Conservation (phyloP, 2,329 filamentous ascomycete genomes). For the Zymoseptoria passerinii region DNA sequence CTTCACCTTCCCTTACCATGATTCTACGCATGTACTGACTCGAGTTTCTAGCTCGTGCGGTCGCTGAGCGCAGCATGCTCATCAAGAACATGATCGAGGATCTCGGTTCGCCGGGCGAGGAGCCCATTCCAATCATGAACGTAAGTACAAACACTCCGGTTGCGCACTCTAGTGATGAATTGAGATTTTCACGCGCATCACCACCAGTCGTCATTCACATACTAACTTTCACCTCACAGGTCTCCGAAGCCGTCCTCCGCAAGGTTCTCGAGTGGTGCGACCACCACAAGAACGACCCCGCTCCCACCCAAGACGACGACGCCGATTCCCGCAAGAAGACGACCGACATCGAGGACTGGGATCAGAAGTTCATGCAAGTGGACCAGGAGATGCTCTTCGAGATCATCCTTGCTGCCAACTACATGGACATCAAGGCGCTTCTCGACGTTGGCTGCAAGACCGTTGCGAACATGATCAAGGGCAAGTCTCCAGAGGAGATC, state of each 20-base stretch:
- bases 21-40: slow-evolving; percentile 11
- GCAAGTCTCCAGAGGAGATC: slow-evolving; percentile 98
- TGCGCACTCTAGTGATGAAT: background rate
- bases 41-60: slow-evolving; percentile 55
- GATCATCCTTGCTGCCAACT: slow-evolving; percentile 97
- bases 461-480: slow-evolving; percentile 99
- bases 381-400: slow-evolving; percentile 99
- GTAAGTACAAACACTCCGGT: slow-evolving; percentile 27
- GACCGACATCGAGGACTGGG: slow-evolving; percentile 98
- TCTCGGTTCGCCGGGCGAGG: slow-evolving; percentile 55
- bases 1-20: slow-evolving; percentile 1
- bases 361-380: slow-evolving; percentile 99
- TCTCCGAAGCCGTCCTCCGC: slow-evolving; percentile 85
- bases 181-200: background rate
- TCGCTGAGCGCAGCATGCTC: slow-evolving; percentile 84
- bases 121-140: slow-evolving; percentile 83
- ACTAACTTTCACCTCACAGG: slow-evolving; percentile 37
- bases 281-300: slow-evolving; percentile 84
- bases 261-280: slow-evolving; percentile 99
- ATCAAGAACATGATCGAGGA: slow-evolving; percentile 99
- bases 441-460: slow-evolving; percentile 99
- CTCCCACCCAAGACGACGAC: slow-evolving; percentile 76
- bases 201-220: background rate
- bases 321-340: slow-evolving; percentile 95
- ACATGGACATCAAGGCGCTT: slow-evolving; percentile 96